Conservation (phyloP, 1,139 yeast species). For the Zygoascus hellenicus region DNA sequence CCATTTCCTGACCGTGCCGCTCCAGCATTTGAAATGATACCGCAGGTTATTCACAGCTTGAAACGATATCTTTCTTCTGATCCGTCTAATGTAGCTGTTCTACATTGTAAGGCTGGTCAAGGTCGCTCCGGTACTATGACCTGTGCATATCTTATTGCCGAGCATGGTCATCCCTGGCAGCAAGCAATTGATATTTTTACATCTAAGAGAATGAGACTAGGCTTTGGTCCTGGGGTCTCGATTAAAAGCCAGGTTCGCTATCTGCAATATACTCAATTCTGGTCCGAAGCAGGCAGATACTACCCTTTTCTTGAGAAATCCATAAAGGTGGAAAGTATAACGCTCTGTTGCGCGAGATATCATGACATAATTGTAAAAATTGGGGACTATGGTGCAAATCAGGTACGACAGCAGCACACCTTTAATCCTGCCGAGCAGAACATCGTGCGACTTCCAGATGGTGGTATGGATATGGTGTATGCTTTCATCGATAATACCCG, state of each 20-base stretch:
- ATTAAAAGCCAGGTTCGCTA: constrained; percentile 66
- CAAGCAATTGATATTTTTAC: constrained; percentile 53
- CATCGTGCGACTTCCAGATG: not conserved
- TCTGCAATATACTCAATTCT: constrained; percentile 52
- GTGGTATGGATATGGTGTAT: not conserved
- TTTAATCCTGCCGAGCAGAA: constrained; percentile 8
- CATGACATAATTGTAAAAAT: constrained; percentile 27
- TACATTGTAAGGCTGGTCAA: constrained; percentile 90
- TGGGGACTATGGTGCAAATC: constrained; percentile 16
- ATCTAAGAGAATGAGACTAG: constrained; percentile 49
- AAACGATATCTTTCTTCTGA: constrained; percentile 37
- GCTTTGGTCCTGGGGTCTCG: constrained; percentile 63
- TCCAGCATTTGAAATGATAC: constrained; percentile 54
- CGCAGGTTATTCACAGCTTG: constrained; percentile 43
- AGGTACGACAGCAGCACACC: constrained; percentile 6
- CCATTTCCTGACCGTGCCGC: constrained; percentile 78
- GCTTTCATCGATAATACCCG: not conserved
- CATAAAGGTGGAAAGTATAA: constrained; percentile 26
- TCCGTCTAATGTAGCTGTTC: constrained; percentile 49
- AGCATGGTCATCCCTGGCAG: constrained; percentile 34
- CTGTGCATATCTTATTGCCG: constrained; percentile 63
- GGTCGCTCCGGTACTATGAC: constrained; percentile 81
- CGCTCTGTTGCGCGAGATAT: constrained; percentile 26
- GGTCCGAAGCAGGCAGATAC: constrained; percentile 21
- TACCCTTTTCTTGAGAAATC: constrained; percentile 17